Percentiles rank a stretch among this genome's conserved stretches.
Evolutionary conservation across 768 basidiomycete species (phyloP).

Genomic region (Phaeolepiota aurea): DNA sequence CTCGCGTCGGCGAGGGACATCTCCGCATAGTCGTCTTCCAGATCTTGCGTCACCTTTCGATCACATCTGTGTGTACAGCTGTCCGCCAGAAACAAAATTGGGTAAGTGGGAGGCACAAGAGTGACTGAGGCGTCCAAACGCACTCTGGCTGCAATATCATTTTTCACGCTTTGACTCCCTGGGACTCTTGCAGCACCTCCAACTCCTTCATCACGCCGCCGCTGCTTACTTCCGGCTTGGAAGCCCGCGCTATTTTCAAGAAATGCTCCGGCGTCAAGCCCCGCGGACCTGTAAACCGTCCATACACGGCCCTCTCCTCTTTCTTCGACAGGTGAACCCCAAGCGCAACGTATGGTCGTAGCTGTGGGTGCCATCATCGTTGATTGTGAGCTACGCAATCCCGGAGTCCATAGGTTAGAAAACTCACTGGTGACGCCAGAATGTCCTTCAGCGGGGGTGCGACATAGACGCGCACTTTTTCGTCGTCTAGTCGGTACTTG

Average conservation of each 20-base stretch:
- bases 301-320: conserved; percentile 26
- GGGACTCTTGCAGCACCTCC: background rate
- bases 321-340: conserved; percentile 28
- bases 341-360: conserved; percentile 62
- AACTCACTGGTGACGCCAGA: conserved; percentile 44
- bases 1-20: no score
- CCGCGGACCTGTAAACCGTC: conserved; percentile 25
- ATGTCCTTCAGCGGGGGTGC: conserved; percentile 69
- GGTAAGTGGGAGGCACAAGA: no score
- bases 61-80: no score
- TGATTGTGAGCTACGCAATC: no score
- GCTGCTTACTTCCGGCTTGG: background rate
- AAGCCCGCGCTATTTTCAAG: conserved; percentile 28
- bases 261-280: conserved; percentile 37
- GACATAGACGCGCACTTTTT: conserved; percentile 77
- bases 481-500: conserved; percentile 77
- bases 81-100: no score
- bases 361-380: conserved; percentile 26
- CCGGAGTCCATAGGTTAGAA: no score
- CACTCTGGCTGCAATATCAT: no score
- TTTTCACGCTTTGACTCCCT: no score
- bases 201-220: background rate
- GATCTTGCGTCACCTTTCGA: no score
- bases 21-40: no score
- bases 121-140: no score